phyloP scores from a whole-genome alignment of 202 grass and related monocot genomes.

The Digitaria exilis region DNA sequence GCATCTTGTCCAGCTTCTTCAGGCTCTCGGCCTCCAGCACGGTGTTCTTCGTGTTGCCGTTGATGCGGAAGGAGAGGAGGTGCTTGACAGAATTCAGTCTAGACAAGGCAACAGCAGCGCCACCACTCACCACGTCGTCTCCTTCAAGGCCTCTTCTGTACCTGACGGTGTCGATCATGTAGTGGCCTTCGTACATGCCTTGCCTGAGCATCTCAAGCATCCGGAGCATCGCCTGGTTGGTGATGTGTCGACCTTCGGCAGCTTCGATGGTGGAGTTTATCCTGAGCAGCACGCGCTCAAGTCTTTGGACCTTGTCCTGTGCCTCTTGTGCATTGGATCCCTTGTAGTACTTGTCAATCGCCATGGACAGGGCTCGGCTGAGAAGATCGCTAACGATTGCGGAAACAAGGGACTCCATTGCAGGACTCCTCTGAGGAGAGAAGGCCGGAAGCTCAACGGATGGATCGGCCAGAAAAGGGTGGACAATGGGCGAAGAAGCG shows the following conservation, averaged over 20 bases:
- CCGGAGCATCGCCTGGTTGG: conserved; percentile 39
- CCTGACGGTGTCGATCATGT: conserved; percentile 24
- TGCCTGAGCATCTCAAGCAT: conserved; percentile 42
- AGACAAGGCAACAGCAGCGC: background rate
- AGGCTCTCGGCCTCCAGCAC: too few relatives aligned
- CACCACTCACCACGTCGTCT: background rate
- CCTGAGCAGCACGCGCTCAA: background rate
- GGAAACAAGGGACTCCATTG: conserved; percentile 22
- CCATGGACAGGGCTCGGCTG: conserved; percentile 1
- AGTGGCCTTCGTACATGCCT: conserved; percentile 32
- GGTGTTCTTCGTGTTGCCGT: background rate
- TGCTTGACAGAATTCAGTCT: background rate
- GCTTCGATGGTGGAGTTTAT: background rate
- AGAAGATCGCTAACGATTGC: conserved; percentile 2
- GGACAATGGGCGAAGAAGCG: too few relatives aligned
- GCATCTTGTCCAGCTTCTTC: too few relatives aligned
- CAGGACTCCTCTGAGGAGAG: background rate
- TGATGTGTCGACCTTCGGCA: conserved; percentile 21
- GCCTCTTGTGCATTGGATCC: background rate
- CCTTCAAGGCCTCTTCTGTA: background rate
- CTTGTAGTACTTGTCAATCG: background rate
- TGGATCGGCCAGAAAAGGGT: too few relatives aligned
- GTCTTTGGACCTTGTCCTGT: background rate
- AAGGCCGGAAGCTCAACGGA: too few relatives aligned
- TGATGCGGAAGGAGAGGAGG: background rate